These are phyloP conservation scores for Lichtheimia hyalospora DNA, from an alignment of 371 early-diverging fungal species.

Conservation along the genomic window DNA sequence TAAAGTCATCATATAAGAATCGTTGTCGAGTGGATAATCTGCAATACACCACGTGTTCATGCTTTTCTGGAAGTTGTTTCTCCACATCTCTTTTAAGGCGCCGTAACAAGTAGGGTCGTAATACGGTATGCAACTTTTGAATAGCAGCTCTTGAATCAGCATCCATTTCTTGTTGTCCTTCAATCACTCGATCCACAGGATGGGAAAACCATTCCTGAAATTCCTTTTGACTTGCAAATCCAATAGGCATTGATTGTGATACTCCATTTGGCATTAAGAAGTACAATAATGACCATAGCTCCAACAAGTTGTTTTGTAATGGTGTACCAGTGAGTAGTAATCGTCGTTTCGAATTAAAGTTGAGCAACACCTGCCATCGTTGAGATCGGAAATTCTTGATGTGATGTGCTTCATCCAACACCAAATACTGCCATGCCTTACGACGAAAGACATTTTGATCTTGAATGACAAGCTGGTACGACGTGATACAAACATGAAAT, in stretches of 20 bases:
- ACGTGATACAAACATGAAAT: conserved; percentile 88
- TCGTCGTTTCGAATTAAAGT: conserved; percentile 77
- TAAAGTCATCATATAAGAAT: conserved; percentile 87
- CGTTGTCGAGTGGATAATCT: conserved; percentile 79
- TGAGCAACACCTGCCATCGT: conserved; percentile 90
- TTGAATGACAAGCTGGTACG: conserved; percentile 81
- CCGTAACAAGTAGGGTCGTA: conserved; percentile 89
- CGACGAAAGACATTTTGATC: conserved; percentile 81
- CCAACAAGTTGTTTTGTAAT: conserved; percentile 92
- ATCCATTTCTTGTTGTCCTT: conserved; percentile 54
- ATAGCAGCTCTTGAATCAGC: conserved; percentile 65
- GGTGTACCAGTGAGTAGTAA: conserved; percentile 95
- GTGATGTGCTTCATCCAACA: conserved; percentile 96
- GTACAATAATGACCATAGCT: conserved; percentile 93
- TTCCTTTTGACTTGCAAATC: conserved; percentile 80
- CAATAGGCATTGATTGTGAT: conserved; percentile 60
- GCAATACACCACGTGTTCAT: conserved; percentile 81
- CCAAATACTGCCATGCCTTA: conserved; percentile 83
- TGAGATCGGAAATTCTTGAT: conserved; percentile 95
- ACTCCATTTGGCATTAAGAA: conserved; percentile 87
- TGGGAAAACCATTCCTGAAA: conserved; percentile 92
- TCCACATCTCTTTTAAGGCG: conserved; percentile 86
- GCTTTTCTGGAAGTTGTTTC: conserved; percentile 82
- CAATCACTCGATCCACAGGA: conserved; percentile 80
- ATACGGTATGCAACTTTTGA: conserved; percentile 71